Evolutionary conservation across 2,329 filamentous ascomycete species (phyloP).

Genomic region (Elsinoe batatas): DNA sequence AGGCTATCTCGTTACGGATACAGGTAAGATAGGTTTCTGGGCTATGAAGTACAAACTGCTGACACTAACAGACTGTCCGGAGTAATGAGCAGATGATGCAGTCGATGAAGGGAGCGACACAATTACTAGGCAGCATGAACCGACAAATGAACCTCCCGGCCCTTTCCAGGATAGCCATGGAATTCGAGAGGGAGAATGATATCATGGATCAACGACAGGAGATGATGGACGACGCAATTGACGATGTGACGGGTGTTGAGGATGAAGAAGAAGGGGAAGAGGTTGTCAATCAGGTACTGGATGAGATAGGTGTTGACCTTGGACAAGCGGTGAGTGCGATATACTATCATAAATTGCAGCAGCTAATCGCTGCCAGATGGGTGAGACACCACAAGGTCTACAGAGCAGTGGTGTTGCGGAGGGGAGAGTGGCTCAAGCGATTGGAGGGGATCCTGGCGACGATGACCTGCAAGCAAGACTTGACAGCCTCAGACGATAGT

Average conservation of each 20-base stretch:
- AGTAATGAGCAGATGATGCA: slow-evolving; percentile 99
- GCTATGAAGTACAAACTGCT: neutral
- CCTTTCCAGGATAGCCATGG: slow-evolving; percentile 93
- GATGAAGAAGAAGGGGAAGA: slow-evolving; percentile 95
- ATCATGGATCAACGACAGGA: slow-evolving; percentile 99
- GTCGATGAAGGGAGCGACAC: slow-evolving; percentile 96
- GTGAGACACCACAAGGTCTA: slow-evolving; percentile 78
- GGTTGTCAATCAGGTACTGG: slow-evolving; percentile 89
- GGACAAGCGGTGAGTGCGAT: slow-evolving; percentile 64
- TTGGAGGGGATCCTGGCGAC: slow-evolving; percentile 63
- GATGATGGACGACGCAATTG: slow-evolving; percentile 99
- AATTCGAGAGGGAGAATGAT: slow-evolving; percentile 97
- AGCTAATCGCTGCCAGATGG: slow-evolving; percentile 52
- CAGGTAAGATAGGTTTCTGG: slow-evolving; percentile 52
- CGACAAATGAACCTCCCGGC: slow-evolving; percentile 93
- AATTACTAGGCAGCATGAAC: slow-evolving; percentile 93
- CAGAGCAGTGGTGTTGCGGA: slow-evolving; percentile 65
- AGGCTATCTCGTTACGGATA: slow-evolving; percentile 88
- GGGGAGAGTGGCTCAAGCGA: slow-evolving; percentile 71
- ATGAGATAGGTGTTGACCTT: slow-evolving; percentile 92
- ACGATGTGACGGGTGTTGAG: slow-evolving; percentile 84
- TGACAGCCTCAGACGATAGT: slow-evolving; percentile 56
- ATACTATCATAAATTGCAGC: neutral
- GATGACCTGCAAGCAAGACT: slow-evolving; percentile 90
- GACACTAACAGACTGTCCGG: slow-evolving; percentile 63